Evolutionary conservation across 805 yeast genomes (phyloP).

Genomic region (Candida nonsorbophila): DNA sequence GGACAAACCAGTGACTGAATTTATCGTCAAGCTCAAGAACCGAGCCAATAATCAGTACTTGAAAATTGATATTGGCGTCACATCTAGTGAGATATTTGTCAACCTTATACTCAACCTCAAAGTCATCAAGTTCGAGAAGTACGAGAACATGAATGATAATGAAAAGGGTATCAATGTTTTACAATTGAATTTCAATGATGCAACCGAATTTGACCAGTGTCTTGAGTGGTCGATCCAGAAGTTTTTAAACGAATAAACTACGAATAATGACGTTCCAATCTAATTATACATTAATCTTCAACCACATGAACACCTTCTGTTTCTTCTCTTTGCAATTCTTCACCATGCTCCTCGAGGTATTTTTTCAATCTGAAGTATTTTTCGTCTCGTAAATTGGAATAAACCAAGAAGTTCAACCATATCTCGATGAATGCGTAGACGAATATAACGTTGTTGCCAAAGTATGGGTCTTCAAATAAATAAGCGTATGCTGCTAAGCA

Average conservation of each 20-base stretch:
- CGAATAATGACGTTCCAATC: no score
- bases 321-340: constrained; percentile 23
- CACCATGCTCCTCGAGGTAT: constrained; percentile 34
- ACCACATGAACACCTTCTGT: constrained; percentile 26
- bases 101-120: constrained; percentile 31
- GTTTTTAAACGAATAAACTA: constrained; percentile 15
- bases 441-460: constrained; percentile 63
- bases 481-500: constrained; percentile 46
- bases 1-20: constrained; percentile 30
- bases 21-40: constrained; percentile 18
- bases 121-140: constrained; percentile 23
- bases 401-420: constrained; percentile 64
- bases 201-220: constrained; percentile 51
- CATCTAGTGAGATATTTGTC: constrained; percentile 37
- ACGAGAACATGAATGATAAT: constrained; percentile 20
- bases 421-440: constrained; percentile 58
- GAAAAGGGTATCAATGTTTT: constrained; percentile 34
- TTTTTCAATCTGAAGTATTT: constrained; percentile 44
- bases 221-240: constrained; percentile 47
- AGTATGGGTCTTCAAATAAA: constrained; percentile 33
- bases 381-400: constrained; percentile 61
- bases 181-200: constrained; percentile 44
- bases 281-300: constrained; percentile 11
- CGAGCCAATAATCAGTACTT: constrained; percentile 12
- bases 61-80: constrained; percentile 23